Evolutionary conservation across 352 stramenopile species (phyloP).

Genomic region (Globisporangium okanoganense): DNA sequence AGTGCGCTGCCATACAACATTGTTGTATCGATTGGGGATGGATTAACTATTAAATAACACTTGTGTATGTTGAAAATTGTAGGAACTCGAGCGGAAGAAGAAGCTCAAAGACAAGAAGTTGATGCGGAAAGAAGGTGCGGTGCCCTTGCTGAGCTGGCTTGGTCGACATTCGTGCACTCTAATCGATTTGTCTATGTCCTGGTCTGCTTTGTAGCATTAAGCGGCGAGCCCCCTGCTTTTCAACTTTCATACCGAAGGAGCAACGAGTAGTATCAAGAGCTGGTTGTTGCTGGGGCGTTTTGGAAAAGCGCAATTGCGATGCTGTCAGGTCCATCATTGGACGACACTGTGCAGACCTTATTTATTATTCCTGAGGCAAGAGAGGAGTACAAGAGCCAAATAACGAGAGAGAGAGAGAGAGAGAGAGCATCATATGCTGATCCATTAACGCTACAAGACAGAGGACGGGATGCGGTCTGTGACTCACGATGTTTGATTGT

Average conservation of each 20-base stretch:
- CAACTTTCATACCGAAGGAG: slow-evolving; percentile 6
- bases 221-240: slow-evolving; percentile 3
- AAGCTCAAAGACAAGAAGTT: slow-evolving; percentile 74
- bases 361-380: background rate
- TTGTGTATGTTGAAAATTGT: background rate
- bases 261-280: background rate
- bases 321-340: too few relatives aligned
- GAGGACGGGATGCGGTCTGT: background rate
- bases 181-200: too few relatives aligned
- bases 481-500: background rate
- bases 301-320: background rate
- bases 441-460: background rate
- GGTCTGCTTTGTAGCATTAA: slow-evolving; percentile 1
- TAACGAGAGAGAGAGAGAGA: background rate
- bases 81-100: slow-evolving; percentile 70
- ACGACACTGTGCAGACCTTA: background rate
- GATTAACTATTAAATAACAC: too few relatives aligned
- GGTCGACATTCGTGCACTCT: too few relatives aligned
- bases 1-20: slow-evolving; percentile 20
- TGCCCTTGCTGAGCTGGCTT: background rate
- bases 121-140: slow-evolving; percentile 51
- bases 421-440: background rate
- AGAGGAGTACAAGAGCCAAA: background rate
- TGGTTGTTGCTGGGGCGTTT: background rate
- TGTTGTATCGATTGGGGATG: too few relatives aligned